A percentile compares a stretch with the other conserved stretches of the same genome.
Evolutionary conservation across 2,329 filamentous ascomycete species (phyloP).

Genomic region (Byssochlamys sp.): DNA sequence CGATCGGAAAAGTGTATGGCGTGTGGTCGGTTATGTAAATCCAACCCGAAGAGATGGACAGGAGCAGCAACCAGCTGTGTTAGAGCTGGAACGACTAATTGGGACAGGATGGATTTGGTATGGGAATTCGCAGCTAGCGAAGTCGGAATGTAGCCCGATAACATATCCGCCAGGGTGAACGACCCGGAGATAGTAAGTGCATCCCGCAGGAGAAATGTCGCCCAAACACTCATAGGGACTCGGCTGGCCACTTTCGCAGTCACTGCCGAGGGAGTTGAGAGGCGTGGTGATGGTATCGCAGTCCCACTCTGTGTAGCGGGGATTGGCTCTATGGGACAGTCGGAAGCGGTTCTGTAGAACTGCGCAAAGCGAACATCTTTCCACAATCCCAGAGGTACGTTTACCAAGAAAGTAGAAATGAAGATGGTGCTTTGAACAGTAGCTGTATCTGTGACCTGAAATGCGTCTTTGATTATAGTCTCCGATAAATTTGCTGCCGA

Average conservation of each 20-base stretch:
- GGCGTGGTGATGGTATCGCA: neutral
- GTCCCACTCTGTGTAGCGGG: neutral
- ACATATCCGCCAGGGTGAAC: slow-evolving; percentile 18
- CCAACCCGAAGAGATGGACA: slow-evolving; percentile 72
- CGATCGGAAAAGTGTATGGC: slow-evolving; percentile 43
- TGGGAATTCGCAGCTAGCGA: slow-evolving; percentile 11
- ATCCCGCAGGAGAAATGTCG: slow-evolving; percentile 67
- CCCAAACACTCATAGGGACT: slow-evolving; percentile 3
- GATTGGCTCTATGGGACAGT: neutral
- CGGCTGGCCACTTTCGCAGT: neutral
- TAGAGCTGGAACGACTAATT: slow-evolving; percentile 66
- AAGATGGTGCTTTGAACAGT: slow-evolving; percentile 53
- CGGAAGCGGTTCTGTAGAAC: slow-evolving; percentile 54
- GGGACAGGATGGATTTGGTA: slow-evolving; percentile 36
- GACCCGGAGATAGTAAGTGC: slow-evolving; percentile 66
- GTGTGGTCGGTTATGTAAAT: slow-evolving; percentile 59
- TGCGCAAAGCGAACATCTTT: slow-evolving; percentile 44
- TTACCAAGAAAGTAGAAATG: slow-evolving; percentile 42
- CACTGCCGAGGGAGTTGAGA: neutral
- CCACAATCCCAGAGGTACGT: slow-evolving; percentile 21
- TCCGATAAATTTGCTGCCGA: slow-evolving; percentile 74
- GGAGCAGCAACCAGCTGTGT: slow-evolving; percentile 73
- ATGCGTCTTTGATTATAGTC: slow-evolving; percentile 55
- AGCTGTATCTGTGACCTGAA: slow-evolving; percentile 22
- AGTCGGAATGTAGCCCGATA: slow-evolving; percentile 15